Conservation (phyloP, 2,329 filamentous ascomycete genomes). For the Fusarium sp. region DNA sequence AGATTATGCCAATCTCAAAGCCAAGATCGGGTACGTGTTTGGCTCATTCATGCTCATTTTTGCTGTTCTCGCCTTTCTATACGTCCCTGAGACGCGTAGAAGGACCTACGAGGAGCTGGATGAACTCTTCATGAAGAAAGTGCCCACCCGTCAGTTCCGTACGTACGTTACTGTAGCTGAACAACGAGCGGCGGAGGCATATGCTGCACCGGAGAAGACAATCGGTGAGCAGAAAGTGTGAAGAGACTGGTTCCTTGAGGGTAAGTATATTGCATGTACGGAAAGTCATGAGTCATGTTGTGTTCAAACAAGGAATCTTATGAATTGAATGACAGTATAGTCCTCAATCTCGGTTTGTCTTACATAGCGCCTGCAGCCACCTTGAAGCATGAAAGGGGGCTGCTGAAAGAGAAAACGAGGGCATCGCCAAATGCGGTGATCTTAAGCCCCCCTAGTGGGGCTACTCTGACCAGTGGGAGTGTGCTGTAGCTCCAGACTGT, state of each 20-base stretch:
- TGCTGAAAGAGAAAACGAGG: background rate
- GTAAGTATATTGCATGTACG: too few relatives aligned
- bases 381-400: background rate
- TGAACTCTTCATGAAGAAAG: slow-evolving; percentile 43
- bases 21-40: slow-evolving; percentile 57
- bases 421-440: too few relatives aligned
- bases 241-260: background rate
- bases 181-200: slow-evolving; percentile 40
- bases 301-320: background rate
- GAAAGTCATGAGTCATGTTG: background rate
- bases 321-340: background rate
- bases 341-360: background rate
- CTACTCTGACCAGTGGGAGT: too few relatives aligned
- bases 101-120: slow-evolving; percentile 46
- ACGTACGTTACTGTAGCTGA: slow-evolving; percentile 40
- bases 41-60: slow-evolving; percentile 51
- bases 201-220: slow-evolving; percentile 11
- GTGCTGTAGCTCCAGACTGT: too few relatives aligned
- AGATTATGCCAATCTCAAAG: slow-evolving; percentile 51
- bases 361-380: background rate
- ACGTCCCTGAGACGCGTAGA: slow-evolving; percentile 60
- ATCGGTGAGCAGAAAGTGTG: background rate
- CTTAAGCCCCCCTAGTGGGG: too few relatives aligned
- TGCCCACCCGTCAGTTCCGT: slow-evolving; percentile 40
- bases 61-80: slow-evolving; percentile 54